Evolutionary conservation across 768 basidiomycete species (phyloP), one percentile per base, ranked within the genome.

Genomic region (Calocera viscosa): DNA sequence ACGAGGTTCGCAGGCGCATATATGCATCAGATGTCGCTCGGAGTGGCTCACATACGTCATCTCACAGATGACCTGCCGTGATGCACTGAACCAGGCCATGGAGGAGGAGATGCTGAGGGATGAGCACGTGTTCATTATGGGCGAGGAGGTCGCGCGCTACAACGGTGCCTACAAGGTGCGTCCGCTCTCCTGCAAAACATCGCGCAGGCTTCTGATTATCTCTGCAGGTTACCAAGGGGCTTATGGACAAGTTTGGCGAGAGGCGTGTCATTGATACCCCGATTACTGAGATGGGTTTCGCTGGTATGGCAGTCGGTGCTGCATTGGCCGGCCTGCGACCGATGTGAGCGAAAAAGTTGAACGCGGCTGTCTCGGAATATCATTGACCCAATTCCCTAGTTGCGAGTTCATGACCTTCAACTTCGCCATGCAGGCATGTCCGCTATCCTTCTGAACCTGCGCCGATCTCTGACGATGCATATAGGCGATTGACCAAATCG

Each of bases 381-480:
- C 49, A 66, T 68, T 70, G 28, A 71, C 43, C 33, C 40, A 41
- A 32, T 35, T 72, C 43, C 40, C 34, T 68, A 93, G 91, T 74
- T 97, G 94, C 83, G 95, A 98, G 82, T 99, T 97, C 82, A 98
- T 97, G 95, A 98, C 95, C 17, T 98, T 95, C 83, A 98, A 99
- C 83, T 98, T 99, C 76, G 95, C 95, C 71, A 99, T 98, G 95
- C 93, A 94, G 79, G 73, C 69, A 41, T 67, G 73, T 67, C 28
- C 10, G 19, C 30, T 2, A 11, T 19, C 35, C n/a, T 28, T 28
- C 12, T 0, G 10, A 0, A 22, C 28, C 26, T 26, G 33, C 11
- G 5, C 3, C 38, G 2, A 22, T 40, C 26, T 17, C 32, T 8
- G 30, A 67, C 49, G 17, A 38, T 64, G 32, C 40, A n/a, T 53